Evolutionary conservation across 768 basidiomycete species (phyloP), one percentile per base, ranked within the genome.

Genomic region (Lactifluus echinatus): DNA sequence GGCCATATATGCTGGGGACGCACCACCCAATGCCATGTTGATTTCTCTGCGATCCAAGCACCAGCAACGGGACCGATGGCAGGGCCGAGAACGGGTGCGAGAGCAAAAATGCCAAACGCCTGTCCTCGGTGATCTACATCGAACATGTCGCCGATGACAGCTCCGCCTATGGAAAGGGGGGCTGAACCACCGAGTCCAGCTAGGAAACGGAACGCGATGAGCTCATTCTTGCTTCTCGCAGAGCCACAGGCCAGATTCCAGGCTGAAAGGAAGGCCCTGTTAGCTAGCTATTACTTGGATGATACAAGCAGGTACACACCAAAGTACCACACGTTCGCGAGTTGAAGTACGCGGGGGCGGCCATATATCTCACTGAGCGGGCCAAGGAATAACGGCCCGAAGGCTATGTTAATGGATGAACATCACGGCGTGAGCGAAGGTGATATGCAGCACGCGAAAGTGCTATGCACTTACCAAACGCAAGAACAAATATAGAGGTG

Each of bases 21-120:
- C 67, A 80, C 81, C 47, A 86, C 84, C 86, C 84, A 88, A 66
- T 83, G 74, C 87, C 87, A 89, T 0, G 81, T 82, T 0, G 82
- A 76, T 39, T 70, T 72, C 47, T 87, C 73, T 0, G 82, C 79
- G 29, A 89, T 79, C 75, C 83, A 86, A 26, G 79, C 82, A 5
- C 84, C 85, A 17, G 79, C 78, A 4, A 84, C 69, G 4, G 85
- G 85, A 1, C 84, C 85, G 21, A 85, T 55, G 2, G 81, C 81
- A 0, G 85, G 83, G 6, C 86, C 86, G 3, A 87, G 69, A 8
- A 87, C 58, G 0, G 85, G 85, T 1, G 83, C 82, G 7, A 87
- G 70, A 0, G 83, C 80, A 64, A 83, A 87, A 0, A 86, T 71
- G 0, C 83, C 78, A 24, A 83, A 75, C 0, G 86, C 84, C 64